A percentile compares a stretch with the other conserved stretches of the same genome.
Conservation (phyloP, 2,329 filamentous ascomycete species). For the Boeremia lycopersici region DNA sequence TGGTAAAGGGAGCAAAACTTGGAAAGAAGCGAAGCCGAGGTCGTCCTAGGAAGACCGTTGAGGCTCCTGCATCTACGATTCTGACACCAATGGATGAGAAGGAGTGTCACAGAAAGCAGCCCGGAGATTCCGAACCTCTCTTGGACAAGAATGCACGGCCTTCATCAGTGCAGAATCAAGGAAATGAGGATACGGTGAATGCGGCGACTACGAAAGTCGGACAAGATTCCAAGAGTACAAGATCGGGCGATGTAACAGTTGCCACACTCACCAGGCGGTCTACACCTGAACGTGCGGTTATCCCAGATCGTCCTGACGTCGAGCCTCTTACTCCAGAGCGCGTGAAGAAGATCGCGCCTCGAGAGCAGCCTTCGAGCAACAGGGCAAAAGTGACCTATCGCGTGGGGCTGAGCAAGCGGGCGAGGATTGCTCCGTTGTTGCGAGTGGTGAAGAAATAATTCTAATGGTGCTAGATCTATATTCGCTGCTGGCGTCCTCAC, state of each 20-base stretch:
- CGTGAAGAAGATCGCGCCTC: conserved; percentile 10
- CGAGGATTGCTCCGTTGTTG: conserved; percentile 55
- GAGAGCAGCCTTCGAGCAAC: conserved; percentile 29
- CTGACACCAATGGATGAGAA: conserved; percentile 7
- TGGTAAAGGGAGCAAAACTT: conserved; percentile 1
- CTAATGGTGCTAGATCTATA: neutral
- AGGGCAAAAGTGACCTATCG: conserved; percentile 52
- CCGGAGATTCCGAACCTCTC: neutral
- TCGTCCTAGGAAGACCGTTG: conserved; percentile 36
- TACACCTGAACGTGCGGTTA: conserved; percentile 1
- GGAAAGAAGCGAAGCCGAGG: conserved; percentile 41
- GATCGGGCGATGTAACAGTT: neutral
- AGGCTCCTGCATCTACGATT: conserved; percentile 3
- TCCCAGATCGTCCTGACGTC: conserved; percentile 21
- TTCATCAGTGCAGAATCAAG: neutral
- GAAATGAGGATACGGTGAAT: neutral
- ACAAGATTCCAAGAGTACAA: neutral
- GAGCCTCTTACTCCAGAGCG: conserved; percentile 18
- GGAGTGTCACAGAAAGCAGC: neutral
- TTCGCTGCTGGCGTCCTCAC: neutral
- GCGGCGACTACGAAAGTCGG: neutral
- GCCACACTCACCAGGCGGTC: neutral
- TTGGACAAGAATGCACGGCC: neutral
- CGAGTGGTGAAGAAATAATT: conserved; percentile 53
- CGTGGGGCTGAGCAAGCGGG: conserved; percentile 57